phyloP scores from a whole-genome alignment of 2,329 filamentous ascomycete species.

The Didymella pinodella region DNA sequence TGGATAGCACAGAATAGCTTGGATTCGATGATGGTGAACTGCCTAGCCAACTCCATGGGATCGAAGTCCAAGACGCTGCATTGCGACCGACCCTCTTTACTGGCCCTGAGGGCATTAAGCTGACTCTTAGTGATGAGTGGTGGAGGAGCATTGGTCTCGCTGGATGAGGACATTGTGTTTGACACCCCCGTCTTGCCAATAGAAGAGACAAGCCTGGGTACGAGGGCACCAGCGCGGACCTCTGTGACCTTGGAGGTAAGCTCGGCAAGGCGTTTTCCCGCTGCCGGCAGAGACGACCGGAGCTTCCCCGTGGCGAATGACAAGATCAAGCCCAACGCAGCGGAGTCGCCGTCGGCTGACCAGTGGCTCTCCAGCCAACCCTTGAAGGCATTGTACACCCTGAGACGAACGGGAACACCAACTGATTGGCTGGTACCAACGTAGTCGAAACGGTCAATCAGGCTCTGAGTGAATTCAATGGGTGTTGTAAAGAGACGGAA shows the following conservation, averaged over 20 bases:
- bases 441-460: constrained; percentile 94
- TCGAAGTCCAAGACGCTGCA: constrained; percentile 90
- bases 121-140: constrained; percentile 79
- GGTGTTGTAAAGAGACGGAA: constrained; percentile 93
- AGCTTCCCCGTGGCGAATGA: constrained; percentile 81
- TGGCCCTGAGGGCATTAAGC: constrained; percentile 72
- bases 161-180: constrained; percentile 72
- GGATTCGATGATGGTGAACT: constrained; percentile 92
- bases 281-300: constrained; percentile 72
- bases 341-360: constrained; percentile 80
- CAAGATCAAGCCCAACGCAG: constrained; percentile 77
- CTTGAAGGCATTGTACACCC: constrained; percentile 97
- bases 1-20: constrained; percentile 89
- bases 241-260: constrained; percentile 80
- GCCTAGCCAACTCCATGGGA: constrained; percentile 85
- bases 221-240: constrained; percentile 72
- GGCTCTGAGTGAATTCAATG: constrained; percentile 75
- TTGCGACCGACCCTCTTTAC: constrained; percentile 73
- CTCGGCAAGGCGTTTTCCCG: constrained; percentile 81
- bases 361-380: constrained; percentile 97
- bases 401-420: constrained; percentile 80
- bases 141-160: constrained; percentile 74
- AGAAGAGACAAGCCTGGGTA: constrained; percentile 82
- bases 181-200: constrained; percentile 88
- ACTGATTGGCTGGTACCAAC: constrained; percentile 79